Evolutionary conservation across 768 basidiomycete genomes (phyloP), one percentile per base, ranked within the genome.

Genomic region (Baorangia bicolor): DNA sequence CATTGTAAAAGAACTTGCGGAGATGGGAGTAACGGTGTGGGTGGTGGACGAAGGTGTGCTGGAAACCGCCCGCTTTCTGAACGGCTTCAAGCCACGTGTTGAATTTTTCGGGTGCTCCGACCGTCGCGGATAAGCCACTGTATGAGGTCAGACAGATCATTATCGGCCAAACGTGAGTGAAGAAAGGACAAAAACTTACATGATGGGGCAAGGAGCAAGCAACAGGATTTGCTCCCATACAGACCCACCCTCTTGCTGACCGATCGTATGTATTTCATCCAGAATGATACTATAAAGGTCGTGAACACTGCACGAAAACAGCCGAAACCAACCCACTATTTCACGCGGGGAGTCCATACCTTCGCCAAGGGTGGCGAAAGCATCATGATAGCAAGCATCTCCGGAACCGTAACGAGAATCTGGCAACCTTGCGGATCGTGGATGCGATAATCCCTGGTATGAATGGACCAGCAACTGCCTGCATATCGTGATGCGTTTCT

Each of bases 181-280:
- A 8, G 9, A 47, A 46, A 39, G 25, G 2, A n/a, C 34, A 57
- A 25, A 46, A 42, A 72, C 81, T 37, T 37, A 87, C 86, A 90
- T 88, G 57, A 90, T 77, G 2, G 87, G 87, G 59, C 86, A 87
- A 20, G 86, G 85, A 10, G 86, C 81, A 14, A 90, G 70, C 6
- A 90, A 68, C 9, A 90, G 73, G n/a, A 88, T 84, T 62, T 88
- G 84, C 60, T 89, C 87, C 87, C 87, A 89, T 2, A 87, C 81
- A 1, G 83, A 74, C 2, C 88, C 88, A 2, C 82, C 84, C 53
- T 85, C 82, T 62, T 86, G 80, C 55, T 87, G 84, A 3, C 87
- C 86, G 48, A 90, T 86, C 3, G 81, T 78, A 63, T 90, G 88
- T 20, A 77, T 77, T 57, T 78, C 77, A 20, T 72, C 69, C 16